A percentile compares a stretch with the other conserved stretches of the same genome.
Evolutionary conservation across 2,329 filamentous ascomycete species (phyloP).

Genomic region (Alternaria infectoria): DNA sequence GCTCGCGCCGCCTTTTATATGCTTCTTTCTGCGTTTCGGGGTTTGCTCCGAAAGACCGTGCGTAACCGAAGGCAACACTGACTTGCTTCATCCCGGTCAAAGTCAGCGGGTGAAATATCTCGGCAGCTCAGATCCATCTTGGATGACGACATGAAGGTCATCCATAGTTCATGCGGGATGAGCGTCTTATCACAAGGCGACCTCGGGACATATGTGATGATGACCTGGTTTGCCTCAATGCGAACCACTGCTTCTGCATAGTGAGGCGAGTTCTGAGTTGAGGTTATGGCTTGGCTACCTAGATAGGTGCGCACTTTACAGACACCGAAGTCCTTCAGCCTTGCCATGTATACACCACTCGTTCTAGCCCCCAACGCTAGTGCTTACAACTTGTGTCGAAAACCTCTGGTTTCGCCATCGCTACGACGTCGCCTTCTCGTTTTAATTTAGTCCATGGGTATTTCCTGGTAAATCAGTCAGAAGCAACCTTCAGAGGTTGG

Average conservation of each 20-base stretch:
- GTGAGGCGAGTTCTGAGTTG: not conserved
- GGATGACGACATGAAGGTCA: not conserved
- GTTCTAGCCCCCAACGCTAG: not conserved
- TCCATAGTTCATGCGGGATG: not conserved
- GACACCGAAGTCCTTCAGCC: not conserved
- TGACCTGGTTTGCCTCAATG: not conserved
- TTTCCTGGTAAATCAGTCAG: not conserved
- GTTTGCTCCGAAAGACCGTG: not conserved
- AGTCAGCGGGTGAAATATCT: not conserved
- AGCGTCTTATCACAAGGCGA: not conserved
- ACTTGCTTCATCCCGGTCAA: not conserved
- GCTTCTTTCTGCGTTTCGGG: not conserved
- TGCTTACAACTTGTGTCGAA: not conserved
- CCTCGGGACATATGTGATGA: not conserved
- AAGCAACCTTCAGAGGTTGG: not conserved
- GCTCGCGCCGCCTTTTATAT: not conserved
- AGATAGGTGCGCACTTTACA: not conserved
- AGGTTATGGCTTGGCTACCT: not conserved
- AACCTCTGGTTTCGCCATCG: not conserved
- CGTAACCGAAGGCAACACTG: not conserved
- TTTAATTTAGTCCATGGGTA: not conserved
- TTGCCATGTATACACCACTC: not conserved
- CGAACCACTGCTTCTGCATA: not conserved
- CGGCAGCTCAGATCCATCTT: not conserved
- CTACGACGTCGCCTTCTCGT: not conserved